phyloP scores from a whole-genome alignment of 345 rosid genomes.

The Populus tremula region DNA sequence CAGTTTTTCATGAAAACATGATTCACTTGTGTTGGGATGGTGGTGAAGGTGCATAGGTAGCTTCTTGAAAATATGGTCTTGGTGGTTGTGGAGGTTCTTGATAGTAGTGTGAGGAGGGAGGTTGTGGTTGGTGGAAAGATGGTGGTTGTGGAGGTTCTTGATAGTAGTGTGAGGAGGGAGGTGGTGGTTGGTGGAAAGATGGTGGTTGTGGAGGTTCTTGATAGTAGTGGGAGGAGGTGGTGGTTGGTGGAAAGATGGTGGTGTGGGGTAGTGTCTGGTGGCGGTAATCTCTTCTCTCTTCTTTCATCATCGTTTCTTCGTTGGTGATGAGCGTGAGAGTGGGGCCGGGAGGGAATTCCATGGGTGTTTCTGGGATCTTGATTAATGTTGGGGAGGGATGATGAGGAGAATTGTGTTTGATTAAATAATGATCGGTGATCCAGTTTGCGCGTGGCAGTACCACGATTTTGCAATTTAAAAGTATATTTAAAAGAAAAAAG shows the following conservation, averaged over 20 bases:
- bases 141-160: slow-evolving; percentile 28
- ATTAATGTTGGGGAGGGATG: background rate
- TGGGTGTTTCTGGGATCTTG: slow-evolving; percentile 5
- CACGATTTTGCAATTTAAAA: no score
- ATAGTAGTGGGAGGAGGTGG: slow-evolving; percentile 13
- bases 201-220: slow-evolving; percentile 29
- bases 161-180: slow-evolving; percentile 6
- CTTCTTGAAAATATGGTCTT: slow-evolving; percentile 11
- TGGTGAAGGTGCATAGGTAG: slow-evolving; percentile 20
- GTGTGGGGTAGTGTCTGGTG: slow-evolving; percentile 21
- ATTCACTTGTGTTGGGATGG: slow-evolving; percentile 37
- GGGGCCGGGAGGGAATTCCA: slow-evolving; percentile 56
- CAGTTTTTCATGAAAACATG: slow-evolving; percentile 39
- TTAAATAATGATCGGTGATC: no score
- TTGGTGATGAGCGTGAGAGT: slow-evolving; percentile 30
- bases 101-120: slow-evolving; percentile 10
- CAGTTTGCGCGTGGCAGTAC: no score
- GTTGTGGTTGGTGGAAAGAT: slow-evolving; percentile 7
- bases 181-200: slow-evolving; percentile 12
- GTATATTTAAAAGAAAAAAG: no score
- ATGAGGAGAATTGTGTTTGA: background rate
- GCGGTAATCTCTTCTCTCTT: slow-evolving; percentile 34
- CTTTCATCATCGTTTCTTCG: slow-evolving; percentile 23
- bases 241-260: slow-evolving; percentile 15
- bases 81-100: slow-evolving; percentile 29